A percentile compares a stretch with the other conserved stretches of the same genome.
phyloP scores from a whole-genome alignment of 2,329 filamentous ascomycete species.

The Seiridium unicorne region DNA sequence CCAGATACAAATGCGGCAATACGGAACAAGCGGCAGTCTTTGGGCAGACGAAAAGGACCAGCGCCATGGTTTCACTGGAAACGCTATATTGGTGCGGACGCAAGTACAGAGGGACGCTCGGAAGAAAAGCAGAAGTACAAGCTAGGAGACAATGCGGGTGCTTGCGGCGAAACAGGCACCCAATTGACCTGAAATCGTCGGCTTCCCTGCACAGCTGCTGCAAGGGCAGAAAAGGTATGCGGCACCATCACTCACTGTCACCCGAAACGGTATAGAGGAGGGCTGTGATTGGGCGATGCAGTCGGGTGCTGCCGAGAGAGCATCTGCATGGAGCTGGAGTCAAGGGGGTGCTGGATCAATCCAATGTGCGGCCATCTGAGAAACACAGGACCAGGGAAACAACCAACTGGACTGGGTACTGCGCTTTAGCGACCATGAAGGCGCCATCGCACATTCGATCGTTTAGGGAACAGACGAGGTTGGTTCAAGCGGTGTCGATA shows the following conservation, averaged over 20 bases:
- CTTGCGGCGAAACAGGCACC: not conserved
- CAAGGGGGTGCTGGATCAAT: too few species aligned
- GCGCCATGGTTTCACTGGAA: conserved; percentile 2
- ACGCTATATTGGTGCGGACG: not conserved
- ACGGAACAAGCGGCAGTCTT: not conserved
- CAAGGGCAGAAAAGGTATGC: too few species aligned
- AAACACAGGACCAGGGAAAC: not conserved
- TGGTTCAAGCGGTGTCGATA: too few species aligned
- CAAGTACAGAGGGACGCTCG: not conserved
- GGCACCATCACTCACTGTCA: too few species aligned
- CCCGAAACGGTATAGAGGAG: not conserved
- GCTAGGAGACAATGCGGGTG: not conserved
- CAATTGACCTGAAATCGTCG: not conserved
- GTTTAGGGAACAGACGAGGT: too few species aligned
- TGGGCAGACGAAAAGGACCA: not conserved
- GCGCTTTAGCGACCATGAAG: too few species aligned
- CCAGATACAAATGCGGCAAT: not conserved
- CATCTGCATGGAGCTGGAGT: not conserved
- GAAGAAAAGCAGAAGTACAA: not conserved
- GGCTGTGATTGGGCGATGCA: not conserved
- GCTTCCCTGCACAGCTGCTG: not conserved
- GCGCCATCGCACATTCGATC: too few species aligned
- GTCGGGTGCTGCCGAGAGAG: not conserved
- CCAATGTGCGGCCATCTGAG: not conserved
- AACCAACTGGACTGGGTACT: too few species aligned